These are phyloP conservation scores for Lanmaoa rubissima DNA, from an alignment of 768 basidiomycete species.

Conservation along the genomic window DNA sequence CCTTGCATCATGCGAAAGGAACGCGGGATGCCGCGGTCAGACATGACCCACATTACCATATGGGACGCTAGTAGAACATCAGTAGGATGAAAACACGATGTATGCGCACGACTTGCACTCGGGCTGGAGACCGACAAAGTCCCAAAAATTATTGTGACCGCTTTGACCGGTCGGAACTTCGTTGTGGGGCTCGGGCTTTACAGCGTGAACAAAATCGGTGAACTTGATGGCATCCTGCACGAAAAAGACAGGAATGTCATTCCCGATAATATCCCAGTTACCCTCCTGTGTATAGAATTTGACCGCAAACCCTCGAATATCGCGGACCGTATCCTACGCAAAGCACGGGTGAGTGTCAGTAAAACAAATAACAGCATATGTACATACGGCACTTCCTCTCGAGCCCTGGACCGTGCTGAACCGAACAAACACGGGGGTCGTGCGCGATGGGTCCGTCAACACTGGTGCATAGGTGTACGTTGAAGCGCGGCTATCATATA, in stretches of 20 bases:
- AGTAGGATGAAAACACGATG: background rate
- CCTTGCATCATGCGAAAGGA: constrained; percentile 90
- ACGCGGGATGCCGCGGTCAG: constrained; percentile 81
- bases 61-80: constrained; percentile 50
- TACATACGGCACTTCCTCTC: constrained; percentile 73
- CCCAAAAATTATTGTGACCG: constrained; percentile 88
- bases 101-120: constrained; percentile 44
- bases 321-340: constrained; percentile 68
- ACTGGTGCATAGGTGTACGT: constrained; percentile 71
- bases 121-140: constrained; percentile 70
- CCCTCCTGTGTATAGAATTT: constrained; percentile 85
- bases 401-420: constrained; percentile 87
- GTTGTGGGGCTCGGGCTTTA: constrained; percentile 82
- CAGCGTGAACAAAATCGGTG: constrained; percentile 81
- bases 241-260: constrained; percentile 81
- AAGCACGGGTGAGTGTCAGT: background rate
- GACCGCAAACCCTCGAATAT: constrained; percentile 83
- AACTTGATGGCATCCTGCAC: constrained; percentile 84
- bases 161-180: constrained; percentile 69
- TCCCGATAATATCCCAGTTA: constrained; percentile 87
- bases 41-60: constrained; percentile 84
- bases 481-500: constrained; percentile 62
- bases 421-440: constrained; percentile 76
- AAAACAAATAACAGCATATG: background rate
- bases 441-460: constrained; percentile 67